Conservation (phyloP, 176 grass and related monocot genomes). For the Canna indica region DNA sequence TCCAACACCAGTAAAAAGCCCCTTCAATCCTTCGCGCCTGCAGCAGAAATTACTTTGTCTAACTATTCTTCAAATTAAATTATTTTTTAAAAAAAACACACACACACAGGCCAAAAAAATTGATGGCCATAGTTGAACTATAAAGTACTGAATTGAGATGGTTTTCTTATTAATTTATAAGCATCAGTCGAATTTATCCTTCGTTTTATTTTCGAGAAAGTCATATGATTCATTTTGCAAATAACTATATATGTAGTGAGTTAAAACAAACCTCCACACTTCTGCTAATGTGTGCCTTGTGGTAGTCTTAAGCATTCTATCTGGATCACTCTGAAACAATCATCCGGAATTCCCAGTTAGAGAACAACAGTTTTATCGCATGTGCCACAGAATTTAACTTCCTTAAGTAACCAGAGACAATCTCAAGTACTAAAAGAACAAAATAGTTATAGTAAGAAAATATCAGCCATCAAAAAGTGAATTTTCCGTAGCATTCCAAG, state of each 20-base stretch:
- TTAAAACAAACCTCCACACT: constrained; percentile 66
- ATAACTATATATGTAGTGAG: not conserved
- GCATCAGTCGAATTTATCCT: no score
- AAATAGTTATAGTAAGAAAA: not conserved
- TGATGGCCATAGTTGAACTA: no score
- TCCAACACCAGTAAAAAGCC: constrained; percentile 64
- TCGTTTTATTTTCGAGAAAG: no score
- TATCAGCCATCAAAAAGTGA: not conserved
- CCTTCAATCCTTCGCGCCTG: constrained; percentile 68
- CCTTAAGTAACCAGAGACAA: not conserved
- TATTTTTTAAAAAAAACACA: no score
- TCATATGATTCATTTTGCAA: not conserved
- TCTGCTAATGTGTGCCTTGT: constrained; percentile 60
- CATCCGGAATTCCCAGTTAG: constrained; percentile 6
- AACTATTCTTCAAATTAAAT: no score
- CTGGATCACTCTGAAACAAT: constrained; percentile 68
- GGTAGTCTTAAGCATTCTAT: constrained; percentile 58
- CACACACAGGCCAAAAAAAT: no score
- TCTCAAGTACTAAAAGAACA: no score
- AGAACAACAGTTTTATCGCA: not conserved
- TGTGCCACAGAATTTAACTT: not conserved
- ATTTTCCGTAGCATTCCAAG: not conserved
- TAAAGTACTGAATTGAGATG: no score
- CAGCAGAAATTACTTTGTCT: not conserved
- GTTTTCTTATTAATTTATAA: no score